Percentiles rank a stretch among this genome's conserved stretches.
These are phyloP conservation scores for Flaveria brownii DNA, from an alignment of 129 eudicot species.

Conservation along the genomic window DNA sequence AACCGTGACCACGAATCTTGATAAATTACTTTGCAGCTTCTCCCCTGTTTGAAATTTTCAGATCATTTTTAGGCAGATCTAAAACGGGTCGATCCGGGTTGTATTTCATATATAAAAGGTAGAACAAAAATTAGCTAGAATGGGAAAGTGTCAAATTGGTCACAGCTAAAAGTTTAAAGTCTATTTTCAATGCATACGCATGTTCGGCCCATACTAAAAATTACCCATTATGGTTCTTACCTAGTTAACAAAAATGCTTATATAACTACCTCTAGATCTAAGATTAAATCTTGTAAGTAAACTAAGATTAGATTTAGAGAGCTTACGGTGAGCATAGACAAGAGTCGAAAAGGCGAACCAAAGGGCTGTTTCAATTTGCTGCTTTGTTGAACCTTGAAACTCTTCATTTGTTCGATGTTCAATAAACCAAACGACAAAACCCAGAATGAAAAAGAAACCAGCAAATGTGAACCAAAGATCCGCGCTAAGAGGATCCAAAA, in stretches of 20 bases:
- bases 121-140: too few species aligned
- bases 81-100: background rate
- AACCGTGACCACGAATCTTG: conserved; percentile 42
- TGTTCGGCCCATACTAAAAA: too few species aligned
- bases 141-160: background rate
- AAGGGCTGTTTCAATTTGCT: conserved; percentile 37
- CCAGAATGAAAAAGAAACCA: conserved; percentile 33
- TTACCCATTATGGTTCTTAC: too few species aligned
- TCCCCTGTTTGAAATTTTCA: conserved; percentile 32
- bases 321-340: conserved; percentile 44
- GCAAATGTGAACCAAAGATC: conserved; percentile 40
- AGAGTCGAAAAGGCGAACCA: conserved; percentile 46
- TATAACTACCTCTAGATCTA: too few species aligned
- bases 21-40: conserved; percentile 41
- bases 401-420: conserved; percentile 36
- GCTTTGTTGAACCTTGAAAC: conserved; percentile 33
- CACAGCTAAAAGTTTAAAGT: background rate
- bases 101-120: background rate
- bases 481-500: conserved; percentile 43
- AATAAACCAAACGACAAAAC: conserved; percentile 42
- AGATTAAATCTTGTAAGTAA: background rate
- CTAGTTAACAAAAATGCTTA: too few species aligned
- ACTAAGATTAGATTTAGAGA: background rate
- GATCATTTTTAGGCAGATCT: background rate
- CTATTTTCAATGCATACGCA: background rate